Conservation (phyloP, 164 flowering plant species). For the grape (Vitis vinifera) region DNA sequence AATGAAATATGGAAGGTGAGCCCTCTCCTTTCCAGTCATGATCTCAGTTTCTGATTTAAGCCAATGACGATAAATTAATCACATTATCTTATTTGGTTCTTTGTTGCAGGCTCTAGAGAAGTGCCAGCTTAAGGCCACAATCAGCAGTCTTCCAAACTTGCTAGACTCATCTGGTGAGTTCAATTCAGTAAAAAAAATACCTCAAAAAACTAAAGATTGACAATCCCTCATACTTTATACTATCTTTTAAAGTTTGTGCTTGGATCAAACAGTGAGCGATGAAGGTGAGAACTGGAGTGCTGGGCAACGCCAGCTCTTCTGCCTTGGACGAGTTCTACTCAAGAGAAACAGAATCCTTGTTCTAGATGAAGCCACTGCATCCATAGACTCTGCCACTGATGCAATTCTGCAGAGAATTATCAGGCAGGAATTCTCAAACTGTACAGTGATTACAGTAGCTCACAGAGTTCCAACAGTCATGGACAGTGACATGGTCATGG, state of each 20-base stretch:
- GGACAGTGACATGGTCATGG: slow-evolving; percentile 73
- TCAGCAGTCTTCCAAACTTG: slow-evolving; percentile 58
- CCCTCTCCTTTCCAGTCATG: background rate
- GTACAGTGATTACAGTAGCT: slow-evolving; percentile 69
- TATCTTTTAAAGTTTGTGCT: no score
- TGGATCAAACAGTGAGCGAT: slow-evolving; percentile 56
- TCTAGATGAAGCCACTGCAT: slow-evolving; percentile 91
- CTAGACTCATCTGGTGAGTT: slow-evolving; percentile 70
- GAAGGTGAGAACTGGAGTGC: slow-evolving; percentile 89
- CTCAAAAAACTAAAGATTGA: no score
- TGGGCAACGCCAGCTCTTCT: slow-evolving; percentile 83
- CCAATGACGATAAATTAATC: background rate
- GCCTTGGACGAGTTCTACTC: slow-evolving; percentile 78
- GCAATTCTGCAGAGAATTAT: slow-evolving; percentile 60
- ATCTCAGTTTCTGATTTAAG: background rate
- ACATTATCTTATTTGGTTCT: background rate
- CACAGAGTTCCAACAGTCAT: slow-evolving; percentile 74
- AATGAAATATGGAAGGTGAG: slow-evolving; percentile 80
- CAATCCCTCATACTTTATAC: no score
- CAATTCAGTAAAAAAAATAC: background rate
- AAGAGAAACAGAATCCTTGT: slow-evolving; percentile 71
- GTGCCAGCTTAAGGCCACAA: slow-evolving; percentile 66
- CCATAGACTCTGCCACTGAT: slow-evolving; percentile 85
- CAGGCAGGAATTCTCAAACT: slow-evolving; percentile 51
- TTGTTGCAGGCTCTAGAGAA: slow-evolving; percentile 66